Percentiles rank a stretch among this genome's conserved stretches.
phyloP scores from a whole-genome alignment of 306 rosid species.

The Biancaea sappan region DNA sequence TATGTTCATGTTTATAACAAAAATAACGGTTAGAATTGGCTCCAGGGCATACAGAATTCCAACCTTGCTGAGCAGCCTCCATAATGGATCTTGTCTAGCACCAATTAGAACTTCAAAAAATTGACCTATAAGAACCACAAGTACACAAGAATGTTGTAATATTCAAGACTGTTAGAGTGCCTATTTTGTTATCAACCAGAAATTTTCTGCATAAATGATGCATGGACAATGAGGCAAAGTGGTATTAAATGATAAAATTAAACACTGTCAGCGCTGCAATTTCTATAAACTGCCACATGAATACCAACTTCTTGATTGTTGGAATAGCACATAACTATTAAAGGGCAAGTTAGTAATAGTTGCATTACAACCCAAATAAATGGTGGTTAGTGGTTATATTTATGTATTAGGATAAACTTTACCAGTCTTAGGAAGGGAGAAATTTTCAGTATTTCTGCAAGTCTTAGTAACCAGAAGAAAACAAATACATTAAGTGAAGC shows the following conservation, averaged over 20 bases:
- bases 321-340: neutral
- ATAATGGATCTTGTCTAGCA: constrained; percentile 78
- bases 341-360: neutral
- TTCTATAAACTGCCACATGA: neutral
- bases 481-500: neutral
- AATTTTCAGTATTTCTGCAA: neutral
- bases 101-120: constrained; percentile 89
- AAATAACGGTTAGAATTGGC: constrained; percentile 80
- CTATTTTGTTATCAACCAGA: constrained; percentile 1
- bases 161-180: neutral
- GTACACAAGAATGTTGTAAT: constrained; percentile 1
- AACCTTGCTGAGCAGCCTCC: constrained; percentile 80
- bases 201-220: neutral
- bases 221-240: constrained; percentile 1
- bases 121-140: constrained; percentile 54
- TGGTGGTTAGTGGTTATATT: neutral
- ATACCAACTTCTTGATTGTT: neutral
- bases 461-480: too few species aligned
- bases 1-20: constrained; percentile 79
- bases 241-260: constrained; percentile 6
- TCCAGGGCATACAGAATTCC: constrained; percentile 87
- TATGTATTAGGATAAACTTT: too few species aligned
- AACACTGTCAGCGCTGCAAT: neutral
- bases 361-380: neutral
- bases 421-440: neutral